A percentile compares a stretch with the other conserved stretches of the same genome.
Conservation (phyloP, 257 asterid genomes). For the Penstemon eatonii region DNA sequence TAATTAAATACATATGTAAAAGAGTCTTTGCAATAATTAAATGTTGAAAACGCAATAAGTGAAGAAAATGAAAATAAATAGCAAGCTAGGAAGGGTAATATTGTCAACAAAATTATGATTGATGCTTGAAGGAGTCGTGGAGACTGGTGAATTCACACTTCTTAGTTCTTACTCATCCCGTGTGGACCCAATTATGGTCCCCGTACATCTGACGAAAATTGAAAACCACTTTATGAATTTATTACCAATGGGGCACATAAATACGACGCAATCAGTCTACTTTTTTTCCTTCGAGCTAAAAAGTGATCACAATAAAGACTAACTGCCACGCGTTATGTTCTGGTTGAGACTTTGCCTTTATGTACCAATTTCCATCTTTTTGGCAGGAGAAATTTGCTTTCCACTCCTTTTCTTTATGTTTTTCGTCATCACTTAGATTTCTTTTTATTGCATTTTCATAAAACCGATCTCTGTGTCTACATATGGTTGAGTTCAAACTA, state of each 20-base stretch:
- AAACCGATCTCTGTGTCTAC: background rate
- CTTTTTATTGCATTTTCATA: background rate
- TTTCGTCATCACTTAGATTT: no score
- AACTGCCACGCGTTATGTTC: conserved; percentile 38
- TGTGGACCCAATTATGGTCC: conserved; percentile 28
- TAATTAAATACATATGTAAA: no score
- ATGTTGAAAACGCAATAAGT: no score
- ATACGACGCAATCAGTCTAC: conserved; percentile 5
- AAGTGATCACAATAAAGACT: conserved; percentile 10
- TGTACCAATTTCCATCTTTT: background rate
- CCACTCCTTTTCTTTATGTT: background rate
- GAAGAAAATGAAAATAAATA: no score
- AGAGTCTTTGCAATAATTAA: no score
- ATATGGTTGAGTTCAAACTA: no score
- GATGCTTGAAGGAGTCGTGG: background rate
- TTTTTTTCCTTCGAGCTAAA: conserved; percentile 9
- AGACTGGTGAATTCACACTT: conserved; percentile 6
- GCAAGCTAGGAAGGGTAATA: no score
- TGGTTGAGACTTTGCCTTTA: conserved; percentile 18
- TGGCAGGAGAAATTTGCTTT: background rate
- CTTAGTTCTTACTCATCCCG: conserved; percentile 6
- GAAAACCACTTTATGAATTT: conserved; percentile 51
- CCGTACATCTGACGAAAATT: conserved; percentile 16
- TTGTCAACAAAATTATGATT: no score
- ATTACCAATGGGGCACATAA: conserved; percentile 26